Evolutionary conservation across 768 basidiomycete genomes (phyloP), one percentile per base, ranked within the genome.

Genomic region (Boletus subcaerulescens): DNA sequence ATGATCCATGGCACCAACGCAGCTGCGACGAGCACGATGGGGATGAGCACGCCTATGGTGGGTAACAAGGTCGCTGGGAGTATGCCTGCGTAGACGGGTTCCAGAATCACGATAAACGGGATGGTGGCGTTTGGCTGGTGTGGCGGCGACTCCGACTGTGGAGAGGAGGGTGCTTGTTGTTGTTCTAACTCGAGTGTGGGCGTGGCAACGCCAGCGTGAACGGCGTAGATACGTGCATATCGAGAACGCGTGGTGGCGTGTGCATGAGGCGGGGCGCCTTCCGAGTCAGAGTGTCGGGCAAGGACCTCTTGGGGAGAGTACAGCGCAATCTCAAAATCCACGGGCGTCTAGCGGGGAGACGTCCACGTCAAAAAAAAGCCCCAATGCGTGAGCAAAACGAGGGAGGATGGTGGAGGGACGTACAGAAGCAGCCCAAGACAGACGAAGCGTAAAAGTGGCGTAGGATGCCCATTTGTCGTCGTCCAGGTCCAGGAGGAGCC

Each of bases 391-490:
- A 35, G 18, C 9, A 8, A 20, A 45, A 13, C 2, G 3, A n/a
- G 38, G 14, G 24, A 5, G 22, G 3, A 4, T 24, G 22, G 22
- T 24, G 22, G 22, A 24, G 4, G 11, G 24, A 76, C 81, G 60
- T 60, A 84, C 82, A 17, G 74, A 79, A 49, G 82, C 82, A 45
- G 81, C 74, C 80, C 80, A 84, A 29, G 82, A 84, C 12, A 79
- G 45, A 41, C 82, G 74, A 38, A 84, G 70, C 3, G 82, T 81
- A 57, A 80, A 83, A 24, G 75, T 74, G 35, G 68, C 55, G 62
- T 77, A 75, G 6, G 65, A 53, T 8, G 52, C 64, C 80, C 82
- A 83, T 26, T 51, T 59, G 15, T 60, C 58, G 55, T 65, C 66
- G 55, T 77, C 75, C 44, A 81, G 64, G 64, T 82, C 74, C 5